Base-by-base conservation (phyloP, 345 rosid species). In the Firmiana major region DNA sequence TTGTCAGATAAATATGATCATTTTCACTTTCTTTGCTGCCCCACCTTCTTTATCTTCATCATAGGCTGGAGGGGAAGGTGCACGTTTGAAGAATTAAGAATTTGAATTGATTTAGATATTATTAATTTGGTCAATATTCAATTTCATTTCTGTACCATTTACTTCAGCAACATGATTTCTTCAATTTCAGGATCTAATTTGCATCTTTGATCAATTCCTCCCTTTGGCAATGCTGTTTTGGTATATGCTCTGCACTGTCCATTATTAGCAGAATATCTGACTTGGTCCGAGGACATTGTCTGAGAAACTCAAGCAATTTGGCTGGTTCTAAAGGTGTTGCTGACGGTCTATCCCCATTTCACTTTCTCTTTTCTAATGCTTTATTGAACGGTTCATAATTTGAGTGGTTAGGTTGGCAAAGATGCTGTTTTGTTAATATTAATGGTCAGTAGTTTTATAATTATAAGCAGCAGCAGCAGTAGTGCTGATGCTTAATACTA, bases 231-330 rank as follows among this genome's bases (percentile, higher is more conserved):
- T 64, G 1, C 43, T 7, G 6, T 17, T 15, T 36, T 8, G 5
- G 4, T 38, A 9, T 0, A 9, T 0, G 9, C 5, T 34, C 1
- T 8, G 17, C 3, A 24, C 26, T 13, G 7, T 9, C 7, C 8
- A 60, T 24, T 26, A 26, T 10, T 60, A 57, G 5, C 4, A 8
- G 62, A 57, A n/a, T 9, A 7, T 0, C 58, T 0, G 7, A 51
- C 55, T 51, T 51, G 53, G 17, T 48, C 17, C 17, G 0, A 5
- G 7, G 55, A 15, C 0, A 19, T 54, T 54, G 22, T 7, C 58
- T 54, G 92, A 64, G 78, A 54, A n/a, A 3, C 53, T 48, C 16
- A 48, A 48, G 17, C 16, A 1, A 48, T 48, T 12, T 48, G 53
- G 59, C 21, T 2, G 59, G 9, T 54, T 19, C 24, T 19, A n/a